Evolutionary conservation across 495 filamentous ascomycete genomes (phyloP), one percentile per base, ranked within the genome.

Genomic region (Penicillium dipodomyicola): DNA sequence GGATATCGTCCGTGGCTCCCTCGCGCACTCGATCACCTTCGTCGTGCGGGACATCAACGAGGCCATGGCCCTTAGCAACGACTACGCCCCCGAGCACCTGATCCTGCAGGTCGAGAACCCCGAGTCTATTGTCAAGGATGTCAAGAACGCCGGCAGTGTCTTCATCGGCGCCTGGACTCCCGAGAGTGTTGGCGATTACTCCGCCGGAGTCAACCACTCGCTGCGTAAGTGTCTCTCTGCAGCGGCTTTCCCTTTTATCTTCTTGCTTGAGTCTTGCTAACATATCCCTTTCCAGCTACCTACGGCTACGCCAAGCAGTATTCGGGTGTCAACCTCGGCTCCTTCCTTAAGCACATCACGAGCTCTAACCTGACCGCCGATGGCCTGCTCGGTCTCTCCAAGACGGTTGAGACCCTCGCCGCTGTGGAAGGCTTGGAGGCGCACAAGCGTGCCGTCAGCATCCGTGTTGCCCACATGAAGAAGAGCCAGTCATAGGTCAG

Each of bases 251-350:
- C 23, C 29, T 56, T 40, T 27, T 20, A 14, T 37, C 10, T 46
- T 32, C 15, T 1, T 12, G 1, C 35, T 46, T 22, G 6, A 23
- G 6, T 14, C 17, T 52, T 50, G 23, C 65, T 69, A 67, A 65
- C 56, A 29, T 23, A 19, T 10, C 11, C 17, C n/a, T 48, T 48
- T 61, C 7, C 56, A 96, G 92, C 94, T 58, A 98, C 94, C 19
- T 97, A 96, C 66, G 94, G 94, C 37, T 98, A 95, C 62, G 94
- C 94, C 44, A 95, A 92, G 72, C 94, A 98, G 66, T 98, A 98
- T 74, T 96, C 92, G 4, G 94, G 94, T 40, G 94, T 98, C 59
- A 98, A 96, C 70, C 84, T 98, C 1, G 91, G 83, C 5, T 96
- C 91, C 0, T 98, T 96, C 76, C 79, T 96, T 59, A 98, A 98